Evolutionary conservation across 202 grass and related monocot species (phyloP), one percentile per base, ranked within the genome.

Genomic region (Zizania palustris): DNA sequence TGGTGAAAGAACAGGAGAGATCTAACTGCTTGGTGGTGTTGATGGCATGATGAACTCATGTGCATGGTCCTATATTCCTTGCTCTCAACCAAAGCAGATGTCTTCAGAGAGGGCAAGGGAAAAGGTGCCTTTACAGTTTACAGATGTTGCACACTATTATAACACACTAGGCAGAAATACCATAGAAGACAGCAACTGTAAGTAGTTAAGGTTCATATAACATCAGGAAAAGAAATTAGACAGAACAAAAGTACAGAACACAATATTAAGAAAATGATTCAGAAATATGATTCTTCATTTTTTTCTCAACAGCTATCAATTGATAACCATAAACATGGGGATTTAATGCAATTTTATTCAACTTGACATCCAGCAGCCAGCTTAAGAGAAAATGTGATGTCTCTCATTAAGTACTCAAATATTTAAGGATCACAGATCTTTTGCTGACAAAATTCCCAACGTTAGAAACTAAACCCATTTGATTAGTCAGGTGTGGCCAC

Each of bases 401-500:
- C 34, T 48, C 10, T 68, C 8, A 65, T 49, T 57, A 78, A 16
- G 56, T 37, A 61, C 46, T 70, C 7, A 37, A 74, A 71, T 59
- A 11, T 59, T 44, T 20, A 42, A 75, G 70, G 48, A 58, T 64
- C 45, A 88, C 86, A 88, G 6, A 84, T 54, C 13, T 9, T 59
- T 53, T 33, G 59, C n/a, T 20, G 60, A 77, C 18, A 70, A 84
- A 75, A 59, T 21, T 11, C 6, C 8, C 22, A 48, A 28, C 8
- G 44, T 55, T 88, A 54, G 43, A 79, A 63, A 58, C 68, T 65
- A 72, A 21, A 64, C 13, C 28, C 5, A 3, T 57, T 41, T 0
- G 1, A 49, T 90, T 88, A 98, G 83, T 98, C 91, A 6, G 91
- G 69, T 34, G 91, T 98, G 40, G 91, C 82, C 18, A 85, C 89